Evolutionary conservation across 441 rosid genomes (phyloP), one percentile per base, ranked within the genome.

Genomic region (Erodium moschatum): DNA sequence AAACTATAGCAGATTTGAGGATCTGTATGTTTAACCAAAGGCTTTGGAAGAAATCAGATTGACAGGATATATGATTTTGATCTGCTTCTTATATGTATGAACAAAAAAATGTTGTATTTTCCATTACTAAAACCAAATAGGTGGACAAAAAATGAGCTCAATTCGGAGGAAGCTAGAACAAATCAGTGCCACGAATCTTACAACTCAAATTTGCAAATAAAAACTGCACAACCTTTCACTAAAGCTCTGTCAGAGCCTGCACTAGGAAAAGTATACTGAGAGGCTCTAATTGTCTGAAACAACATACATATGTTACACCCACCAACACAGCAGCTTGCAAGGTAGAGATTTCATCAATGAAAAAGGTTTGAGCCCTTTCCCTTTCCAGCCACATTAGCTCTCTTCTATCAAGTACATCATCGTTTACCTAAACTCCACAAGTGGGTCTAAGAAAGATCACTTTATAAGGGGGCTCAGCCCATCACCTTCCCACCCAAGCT

Each of bases 401-500:
- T 31, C 4, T 5, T 31, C 35, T 31, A 31, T 31, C 35, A 5
- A 31, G 6, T 31, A 31, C 35, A 31, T 31, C 4, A 31, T 31
- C 35, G 4, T 31, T 46, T 13, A 11, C 54, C 5, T 46, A 46
- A 46, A 12, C 5, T 46, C 42, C 42, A 46, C 15, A 46, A 4
- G 54, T 13, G 15, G 71, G 67, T 71, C 74, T 64, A 75, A 58
- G 65, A 56, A 76, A 82, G 11, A 73, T 18, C 80, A 77, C 76
- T 83, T 84, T 58, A 92, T 84, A 63, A 88, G 84, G 54, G 93
- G 89, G 81, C 83, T 87, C 38, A 89, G 81, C 73, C 89, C 92
- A 7, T 89, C 90, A 18, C 97, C 97, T 84, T 94, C 99, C 98
- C 97, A 92, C 11, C 99, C 97, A 71, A 90, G 98, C 85, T 90